Conservation (phyloP, 208 protist species). For the Lotmaria passim region DNA sequence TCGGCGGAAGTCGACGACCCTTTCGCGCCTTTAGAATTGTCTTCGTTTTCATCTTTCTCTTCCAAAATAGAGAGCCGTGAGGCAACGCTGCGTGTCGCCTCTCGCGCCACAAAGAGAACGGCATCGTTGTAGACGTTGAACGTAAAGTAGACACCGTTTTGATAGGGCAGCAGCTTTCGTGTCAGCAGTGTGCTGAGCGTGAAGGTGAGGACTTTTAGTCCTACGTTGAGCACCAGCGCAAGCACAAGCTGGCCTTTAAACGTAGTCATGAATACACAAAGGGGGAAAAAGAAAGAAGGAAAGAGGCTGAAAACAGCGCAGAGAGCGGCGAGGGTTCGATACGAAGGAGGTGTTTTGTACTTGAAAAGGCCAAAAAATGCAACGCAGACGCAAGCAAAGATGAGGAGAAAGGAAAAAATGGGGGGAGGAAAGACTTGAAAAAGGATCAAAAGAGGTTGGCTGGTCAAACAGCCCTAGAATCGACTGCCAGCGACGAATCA, state of each 20-base stretch:
- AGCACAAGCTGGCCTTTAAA: constrained; percentile 76
- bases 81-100: constrained; percentile 75
- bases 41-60: not conserved
- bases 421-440: too few species aligned
- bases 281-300: not conserved
- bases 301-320: not conserved
- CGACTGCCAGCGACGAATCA: too few species aligned
- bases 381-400: too few species aligned
- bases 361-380: too few species aligned
- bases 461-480: too few species aligned
- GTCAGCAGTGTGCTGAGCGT: constrained; percentile 65
- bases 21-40: not conserved
- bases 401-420: too few species aligned
- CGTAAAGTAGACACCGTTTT: constrained; percentile 79
- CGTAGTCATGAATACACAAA: constrained; percentile 6
- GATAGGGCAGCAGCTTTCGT: constrained; percentile 68
- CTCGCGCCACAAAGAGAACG: constrained; percentile 74
- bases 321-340: too few species aligned
- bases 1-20: not conserved
- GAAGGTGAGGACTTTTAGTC: constrained; percentile 82
- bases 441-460: too few species aligned
- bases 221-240: constrained; percentile 65
- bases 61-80: constrained; percentile 38
- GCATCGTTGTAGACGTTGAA: constrained; percentile 83
- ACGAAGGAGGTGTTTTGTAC: too few species aligned